A percentile compares a stretch with the other conserved stretches of the same genome.
These are phyloP conservation scores for Platanthera guangdongensis DNA, from an alignment of 106 monocot genomes.

Conservation along the genomic window DNA sequence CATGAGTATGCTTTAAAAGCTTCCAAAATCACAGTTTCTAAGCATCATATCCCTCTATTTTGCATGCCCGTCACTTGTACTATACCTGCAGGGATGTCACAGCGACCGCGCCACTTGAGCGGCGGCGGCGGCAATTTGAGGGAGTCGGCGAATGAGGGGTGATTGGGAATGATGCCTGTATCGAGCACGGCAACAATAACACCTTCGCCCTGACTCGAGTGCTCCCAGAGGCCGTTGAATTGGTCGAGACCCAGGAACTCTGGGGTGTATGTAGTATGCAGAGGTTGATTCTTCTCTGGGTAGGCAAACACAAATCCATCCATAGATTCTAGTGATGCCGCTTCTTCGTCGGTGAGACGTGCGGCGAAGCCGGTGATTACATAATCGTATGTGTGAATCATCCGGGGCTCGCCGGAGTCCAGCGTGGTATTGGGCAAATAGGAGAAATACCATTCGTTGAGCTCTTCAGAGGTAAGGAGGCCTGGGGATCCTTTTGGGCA, in stretches of 20 bases:
- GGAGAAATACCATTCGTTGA: constrained; percentile 8
- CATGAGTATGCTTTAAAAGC: too few species aligned
- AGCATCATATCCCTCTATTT: too few species aligned
- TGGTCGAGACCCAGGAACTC: constrained; percentile 7
- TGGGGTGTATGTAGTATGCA: constrained; percentile 19
- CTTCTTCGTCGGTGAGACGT: constrained; percentile 11
- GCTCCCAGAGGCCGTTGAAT: constrained; percentile 12
- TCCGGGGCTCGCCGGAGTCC: background rate
- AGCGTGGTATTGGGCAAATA: constrained; percentile 1
- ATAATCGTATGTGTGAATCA: constrained; percentile 11
- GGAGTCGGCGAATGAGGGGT: constrained; percentile 38
- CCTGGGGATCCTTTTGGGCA: background rate
- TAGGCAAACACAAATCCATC: constrained; percentile 8
- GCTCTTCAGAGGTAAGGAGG: background rate
- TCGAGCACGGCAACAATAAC: constrained; percentile 50
- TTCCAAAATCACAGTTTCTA: too few species aligned
- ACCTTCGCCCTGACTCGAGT: constrained; percentile 25
- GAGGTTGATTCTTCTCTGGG: background rate
- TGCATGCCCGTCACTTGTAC: too few species aligned
- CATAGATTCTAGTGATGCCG: background rate
- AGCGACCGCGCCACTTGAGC: constrained; percentile 31
- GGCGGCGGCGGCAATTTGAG: constrained; percentile 24
- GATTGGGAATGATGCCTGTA: constrained; percentile 23
- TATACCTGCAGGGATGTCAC: constrained; percentile 9
- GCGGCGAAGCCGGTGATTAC: constrained; percentile 20